A percentile compares a stretch with the other conserved stretches of the same genome.
Evolutionary conservation across 345 rosid genomes (phyloP).

Genomic region (Sonneratia alba): DNA sequence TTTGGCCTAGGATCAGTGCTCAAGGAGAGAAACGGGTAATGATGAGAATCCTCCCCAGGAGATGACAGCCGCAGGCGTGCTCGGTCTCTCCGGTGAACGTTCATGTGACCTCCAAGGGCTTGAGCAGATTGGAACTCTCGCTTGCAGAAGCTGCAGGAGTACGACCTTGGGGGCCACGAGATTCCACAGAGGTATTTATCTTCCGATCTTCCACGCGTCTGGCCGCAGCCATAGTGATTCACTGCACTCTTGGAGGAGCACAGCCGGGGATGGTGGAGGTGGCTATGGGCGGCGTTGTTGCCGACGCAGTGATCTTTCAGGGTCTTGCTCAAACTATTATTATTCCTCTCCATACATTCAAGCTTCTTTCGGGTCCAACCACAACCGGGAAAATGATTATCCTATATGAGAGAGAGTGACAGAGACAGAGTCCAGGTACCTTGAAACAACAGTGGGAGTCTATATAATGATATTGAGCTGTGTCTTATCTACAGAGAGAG

Average conservation of each 20-base stretch:
- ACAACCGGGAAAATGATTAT: not conserved
- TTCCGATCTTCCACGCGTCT: slow-evolving; percentile 28
- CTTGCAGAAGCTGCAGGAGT: slow-evolving; percentile 88
- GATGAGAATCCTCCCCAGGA: slow-evolving; percentile 19
- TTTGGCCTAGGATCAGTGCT: slow-evolving; percentile 20
- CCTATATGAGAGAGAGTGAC: too few species aligned
- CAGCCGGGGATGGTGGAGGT: slow-evolving; percentile 3
- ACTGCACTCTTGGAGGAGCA: not conserved
- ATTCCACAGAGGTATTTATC: slow-evolving; percentile 46
- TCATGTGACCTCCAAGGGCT: slow-evolving; percentile 98
- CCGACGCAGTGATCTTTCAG: slow-evolving; percentile 26
- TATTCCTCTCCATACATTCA: slow-evolving; percentile 38
- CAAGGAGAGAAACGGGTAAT: slow-evolving; percentile 29
- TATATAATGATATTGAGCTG: not conserved
- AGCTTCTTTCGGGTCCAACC: not conserved
- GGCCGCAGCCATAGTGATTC: slow-evolving; percentile 6
- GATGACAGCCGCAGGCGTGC: slow-evolving; percentile 79
- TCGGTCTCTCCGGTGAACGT: slow-evolving; percentile 88
- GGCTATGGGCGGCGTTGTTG: slow-evolving; percentile 22
- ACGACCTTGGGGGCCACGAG: slow-evolving; percentile 96
- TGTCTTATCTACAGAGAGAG: not conserved
- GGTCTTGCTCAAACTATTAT: slow-evolving; percentile 31
- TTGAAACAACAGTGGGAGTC: not conserved
- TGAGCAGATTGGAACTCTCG: slow-evolving; percentile 93
- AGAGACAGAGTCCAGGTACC: too few species aligned